Percentiles rank a stretch among this genome's conserved stretches.
phyloP scores from a whole-genome alignment of 805 yeast genomes.

The Tetrapisispora arboricola region DNA sequence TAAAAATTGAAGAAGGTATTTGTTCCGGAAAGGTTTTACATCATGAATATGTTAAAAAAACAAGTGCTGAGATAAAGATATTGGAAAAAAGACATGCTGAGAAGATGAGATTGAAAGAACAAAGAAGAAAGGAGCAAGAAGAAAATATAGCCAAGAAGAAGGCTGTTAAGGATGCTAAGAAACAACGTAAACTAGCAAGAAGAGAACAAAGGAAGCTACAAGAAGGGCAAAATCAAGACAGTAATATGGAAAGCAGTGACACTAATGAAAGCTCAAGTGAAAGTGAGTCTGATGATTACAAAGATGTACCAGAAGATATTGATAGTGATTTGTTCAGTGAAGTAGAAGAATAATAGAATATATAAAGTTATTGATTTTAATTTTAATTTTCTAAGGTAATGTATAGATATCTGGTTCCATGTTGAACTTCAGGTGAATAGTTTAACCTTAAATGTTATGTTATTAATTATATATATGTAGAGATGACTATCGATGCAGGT shows the following conservation, averaged over 20 bases:
- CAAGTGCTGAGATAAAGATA: slow-evolving; percentile 46
- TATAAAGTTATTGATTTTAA: no score
- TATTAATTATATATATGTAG: no score
- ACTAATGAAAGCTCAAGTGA: slow-evolving; percentile 25
- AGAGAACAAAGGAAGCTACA: slow-evolving; percentile 30
- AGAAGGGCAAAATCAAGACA: slow-evolving; percentile 15
- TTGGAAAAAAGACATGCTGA: slow-evolving; percentile 60
- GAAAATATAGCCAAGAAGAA: slow-evolving; percentile 68
- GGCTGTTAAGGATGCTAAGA: slow-evolving; percentile 63
- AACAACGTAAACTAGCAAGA: slow-evolving; percentile 54
- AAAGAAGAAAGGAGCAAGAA: slow-evolving; percentile 65
- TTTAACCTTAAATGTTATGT: no score
- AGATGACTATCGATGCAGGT: no score
- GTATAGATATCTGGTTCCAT: no score
- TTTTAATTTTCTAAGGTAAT: no score
- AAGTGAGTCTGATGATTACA: slow-evolving; percentile 30
- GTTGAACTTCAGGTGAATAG: no score
- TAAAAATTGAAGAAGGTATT: slow-evolving; percentile 87
- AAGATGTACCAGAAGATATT: slow-evolving; percentile 35
- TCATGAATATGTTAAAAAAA: slow-evolving; percentile 61
- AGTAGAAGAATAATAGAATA: slow-evolving; percentile 27
- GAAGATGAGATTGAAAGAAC: slow-evolving; percentile 38
- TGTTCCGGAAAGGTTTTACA: slow-evolving; percentile 83
- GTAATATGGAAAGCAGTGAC: slow-evolving; percentile 15
- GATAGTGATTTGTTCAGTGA: slow-evolving; percentile 40